These are phyloP conservation scores for Phytopythium sindhum DNA, from an alignment of 352 stramenopile species.

Conservation along the genomic window DNA sequence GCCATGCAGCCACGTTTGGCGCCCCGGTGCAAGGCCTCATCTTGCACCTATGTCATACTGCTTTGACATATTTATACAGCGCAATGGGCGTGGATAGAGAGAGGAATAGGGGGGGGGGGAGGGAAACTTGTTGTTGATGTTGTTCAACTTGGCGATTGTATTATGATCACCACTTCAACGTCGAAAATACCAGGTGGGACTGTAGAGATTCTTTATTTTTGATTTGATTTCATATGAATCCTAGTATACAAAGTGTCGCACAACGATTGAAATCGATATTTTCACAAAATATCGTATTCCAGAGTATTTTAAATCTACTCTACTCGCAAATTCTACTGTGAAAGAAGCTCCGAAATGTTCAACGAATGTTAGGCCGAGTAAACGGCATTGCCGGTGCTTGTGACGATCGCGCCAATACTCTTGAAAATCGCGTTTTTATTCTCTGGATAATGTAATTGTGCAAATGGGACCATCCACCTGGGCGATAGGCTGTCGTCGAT, in stretches of 20 bases:
- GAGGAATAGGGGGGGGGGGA: no score
- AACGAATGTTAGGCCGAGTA: no score
- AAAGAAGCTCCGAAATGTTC: no score
- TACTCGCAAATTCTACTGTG: no score
- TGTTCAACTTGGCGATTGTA: neutral
- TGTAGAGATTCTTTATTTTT: neutral
- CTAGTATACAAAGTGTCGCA: neutral
- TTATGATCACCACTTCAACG: neutral
- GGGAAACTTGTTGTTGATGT: neutral
- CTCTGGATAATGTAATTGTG: no score
- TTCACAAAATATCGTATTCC: neutral
- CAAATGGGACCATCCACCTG: no score
- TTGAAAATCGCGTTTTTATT: no score
- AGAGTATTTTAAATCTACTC: neutral
- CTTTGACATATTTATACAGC: neutral
- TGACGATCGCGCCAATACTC: no score
- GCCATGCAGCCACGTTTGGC: neutral
- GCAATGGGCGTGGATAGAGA: neutral
- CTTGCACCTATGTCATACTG: neutral
- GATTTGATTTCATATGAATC: neutral
- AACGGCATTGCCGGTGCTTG: no score
- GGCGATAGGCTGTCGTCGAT: no score
- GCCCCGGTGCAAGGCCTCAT: neutral
- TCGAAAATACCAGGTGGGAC: neutral
- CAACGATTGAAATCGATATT: neutral